phyloP scores from a whole-genome alignment of 129 eudicot genomes.

The Chrysanthemum seticuspe region DNA sequence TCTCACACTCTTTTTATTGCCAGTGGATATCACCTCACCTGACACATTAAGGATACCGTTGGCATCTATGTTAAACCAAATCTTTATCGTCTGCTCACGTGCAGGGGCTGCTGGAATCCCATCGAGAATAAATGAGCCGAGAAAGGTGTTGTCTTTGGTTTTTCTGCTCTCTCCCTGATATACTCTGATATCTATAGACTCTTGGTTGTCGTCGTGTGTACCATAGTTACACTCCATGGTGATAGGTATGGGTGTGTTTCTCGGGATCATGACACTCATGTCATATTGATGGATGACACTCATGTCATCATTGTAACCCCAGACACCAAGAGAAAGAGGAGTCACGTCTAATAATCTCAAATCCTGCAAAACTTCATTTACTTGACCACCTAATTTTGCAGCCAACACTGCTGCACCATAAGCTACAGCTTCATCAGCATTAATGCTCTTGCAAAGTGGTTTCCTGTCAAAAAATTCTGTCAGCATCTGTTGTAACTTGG shows the following conservation, averaged over 20 bases:
- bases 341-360: background rate
- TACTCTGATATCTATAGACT: background rate
- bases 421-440: constrained; percentile 3
- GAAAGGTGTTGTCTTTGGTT: constrained; percentile 16
- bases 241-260: constrained; percentile 23
- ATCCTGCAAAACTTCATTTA: background rate
- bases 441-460: background rate
- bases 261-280: constrained; percentile 23
- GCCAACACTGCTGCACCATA: constrained; percentile 9
- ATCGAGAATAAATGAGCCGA: background rate
- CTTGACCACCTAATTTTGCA: background rate
- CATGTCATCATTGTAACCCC: background rate
- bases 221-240: background rate
- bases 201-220: background rate
- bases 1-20: constrained; percentile 2
- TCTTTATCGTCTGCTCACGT: background rate
- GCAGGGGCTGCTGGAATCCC: constrained; percentile 26
- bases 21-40: constrained; percentile 7
- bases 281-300: background rate
- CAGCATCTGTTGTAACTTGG: too few species aligned
- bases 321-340: background rate
- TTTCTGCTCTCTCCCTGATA: constrained; percentile 25
- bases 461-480: too few species aligned
- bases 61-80: constrained; percentile 26
- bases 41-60: constrained; percentile 29